Percentiles rank a stretch among this genome's conserved stretches.
phyloP scores from a whole-genome alignment of 2,329 filamentous ascomycete species.

The Trichophaea hybrida region DNA sequence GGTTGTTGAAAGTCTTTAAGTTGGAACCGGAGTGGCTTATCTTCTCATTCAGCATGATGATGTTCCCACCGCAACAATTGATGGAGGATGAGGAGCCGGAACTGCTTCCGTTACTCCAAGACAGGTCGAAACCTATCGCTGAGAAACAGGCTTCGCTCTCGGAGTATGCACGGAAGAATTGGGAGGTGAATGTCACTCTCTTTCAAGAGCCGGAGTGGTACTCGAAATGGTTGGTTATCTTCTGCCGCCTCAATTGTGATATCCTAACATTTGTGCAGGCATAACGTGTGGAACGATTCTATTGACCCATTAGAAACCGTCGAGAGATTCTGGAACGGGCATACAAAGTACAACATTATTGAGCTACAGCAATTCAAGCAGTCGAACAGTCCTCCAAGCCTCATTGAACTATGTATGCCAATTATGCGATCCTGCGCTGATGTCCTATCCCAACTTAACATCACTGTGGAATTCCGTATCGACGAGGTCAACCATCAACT shows the following conservation, averaged over 20 bases:
- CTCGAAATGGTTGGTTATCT: not conserved
- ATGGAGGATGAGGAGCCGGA: not conserved
- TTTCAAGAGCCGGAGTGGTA: not conserved
- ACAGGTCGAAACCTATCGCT: not conserved
- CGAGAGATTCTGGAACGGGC: not conserved
- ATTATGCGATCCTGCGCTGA: not conserved
- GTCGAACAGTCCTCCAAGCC: not conserved
- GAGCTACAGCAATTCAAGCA: not conserved
- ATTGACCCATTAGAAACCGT: not conserved
- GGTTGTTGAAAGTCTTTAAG: not conserved
- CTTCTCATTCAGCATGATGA: not conserved
- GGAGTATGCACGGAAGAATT: not conserved
- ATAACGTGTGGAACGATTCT: not conserved
- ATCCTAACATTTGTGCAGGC: not conserved
- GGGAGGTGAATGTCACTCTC: not conserved
- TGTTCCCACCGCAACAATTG: not conserved
- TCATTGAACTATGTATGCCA: not conserved
- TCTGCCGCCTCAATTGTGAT: not conserved
- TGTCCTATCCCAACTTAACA: not conserved
- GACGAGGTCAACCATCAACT: slow-evolving; percentile 1
- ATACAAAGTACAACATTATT: not conserved
- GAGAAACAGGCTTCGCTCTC: not conserved
- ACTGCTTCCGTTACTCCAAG: not conserved
- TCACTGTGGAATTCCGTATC: not conserved
- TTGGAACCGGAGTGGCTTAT: not conserved